Evolutionary conservation across 2,329 filamentous ascomycete species (phyloP).

Genomic region (Ceratocystis alfenasii): DNA sequence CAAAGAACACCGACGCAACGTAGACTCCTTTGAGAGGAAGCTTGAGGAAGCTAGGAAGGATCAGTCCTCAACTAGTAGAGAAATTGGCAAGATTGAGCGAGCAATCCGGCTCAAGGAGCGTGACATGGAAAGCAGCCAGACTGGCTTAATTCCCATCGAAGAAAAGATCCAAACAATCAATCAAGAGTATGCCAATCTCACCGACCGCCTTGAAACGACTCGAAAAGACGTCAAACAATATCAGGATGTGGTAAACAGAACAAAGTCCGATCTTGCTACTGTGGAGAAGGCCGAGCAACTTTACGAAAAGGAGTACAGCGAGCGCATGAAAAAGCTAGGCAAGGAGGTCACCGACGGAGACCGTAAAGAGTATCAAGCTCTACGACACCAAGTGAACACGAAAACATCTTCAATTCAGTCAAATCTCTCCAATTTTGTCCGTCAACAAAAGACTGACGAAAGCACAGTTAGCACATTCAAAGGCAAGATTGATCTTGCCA

Average conservation of each 20-base stretch:
- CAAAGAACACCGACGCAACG: slow-evolving; percentile 78
- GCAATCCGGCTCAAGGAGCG: slow-evolving; percentile 77
- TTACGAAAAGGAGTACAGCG: slow-evolving; percentile 79
- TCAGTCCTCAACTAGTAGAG: slow-evolving; percentile 63
- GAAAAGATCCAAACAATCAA: slow-evolving; percentile 78
- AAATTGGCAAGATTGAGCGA: slow-evolving; percentile 71
- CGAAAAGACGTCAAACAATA: slow-evolving; percentile 66
- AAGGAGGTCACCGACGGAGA: slow-evolving; percentile 76
- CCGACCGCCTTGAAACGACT: slow-evolving; percentile 57
- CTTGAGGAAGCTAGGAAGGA: slow-evolving; percentile 73
- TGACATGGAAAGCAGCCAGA: slow-evolving; percentile 75
- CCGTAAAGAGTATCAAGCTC: slow-evolving; percentile 74
- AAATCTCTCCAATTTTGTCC: slow-evolving; percentile 73
- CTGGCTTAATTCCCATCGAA: slow-evolving; percentile 74
- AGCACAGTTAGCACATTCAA: slow-evolving; percentile 82
- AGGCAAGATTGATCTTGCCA: slow-evolving; percentile 69
- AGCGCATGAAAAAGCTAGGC: slow-evolving; percentile 74
- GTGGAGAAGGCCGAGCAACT: slow-evolving; percentile 84
- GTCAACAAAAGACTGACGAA: slow-evolving; percentile 81
- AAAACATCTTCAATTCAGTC: slow-evolving; percentile 70
- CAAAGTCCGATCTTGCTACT: slow-evolving; percentile 65
- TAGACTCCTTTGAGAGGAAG: slow-evolving; percentile 69
- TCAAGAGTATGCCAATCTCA: slow-evolving; percentile 55
- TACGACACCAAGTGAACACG: slow-evolving; percentile 74
- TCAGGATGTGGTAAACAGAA: slow-evolving; percentile 53